Percentiles rank a stretch among this genome's conserved stretches.
Evolutionary conservation across 2,329 filamentous ascomycete genomes (phyloP).

Genomic region (Aspergillus vadensis): DNA sequence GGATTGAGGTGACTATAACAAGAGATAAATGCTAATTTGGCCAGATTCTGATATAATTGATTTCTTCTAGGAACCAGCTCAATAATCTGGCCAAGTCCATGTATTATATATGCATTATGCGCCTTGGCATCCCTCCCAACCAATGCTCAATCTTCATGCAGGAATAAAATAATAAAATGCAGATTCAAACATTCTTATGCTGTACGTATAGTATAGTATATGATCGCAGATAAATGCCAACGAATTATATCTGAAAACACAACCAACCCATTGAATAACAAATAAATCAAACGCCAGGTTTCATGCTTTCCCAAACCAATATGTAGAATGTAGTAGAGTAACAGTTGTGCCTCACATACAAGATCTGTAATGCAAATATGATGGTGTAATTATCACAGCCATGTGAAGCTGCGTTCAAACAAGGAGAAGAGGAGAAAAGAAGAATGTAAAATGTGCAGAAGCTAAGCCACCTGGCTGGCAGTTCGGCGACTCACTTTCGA

Average conservation of each 20-base stretch:
- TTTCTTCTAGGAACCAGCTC: neutral
- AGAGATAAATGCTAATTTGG: too few species aligned
- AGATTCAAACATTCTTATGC: neutral
- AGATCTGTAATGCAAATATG: neutral
- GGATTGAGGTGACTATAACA: too few species aligned
- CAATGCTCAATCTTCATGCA: neutral
- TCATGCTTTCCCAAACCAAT: neutral
- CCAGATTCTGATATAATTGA: neutral
- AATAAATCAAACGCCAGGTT: neutral
- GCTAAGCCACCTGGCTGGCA: conserved; percentile 31
- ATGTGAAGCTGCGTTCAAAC: neutral
- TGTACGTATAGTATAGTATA: neutral
- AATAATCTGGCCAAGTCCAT: neutral
- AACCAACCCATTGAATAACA: neutral
- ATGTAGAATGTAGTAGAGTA: neutral
- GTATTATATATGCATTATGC: neutral
- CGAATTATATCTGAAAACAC: neutral
- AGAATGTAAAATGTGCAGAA: neutral
- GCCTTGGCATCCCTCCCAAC: neutral
- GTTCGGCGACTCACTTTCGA: conserved; percentile 34
- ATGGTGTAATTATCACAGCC: neutral
- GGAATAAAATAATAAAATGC: neutral
- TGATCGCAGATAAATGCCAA: neutral
- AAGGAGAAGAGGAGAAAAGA: neutral
- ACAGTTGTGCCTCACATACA: conserved; percentile 1